phyloP scores from a whole-genome alignment of 306 rosid species.

The Leucaena leucocephala region DNA sequence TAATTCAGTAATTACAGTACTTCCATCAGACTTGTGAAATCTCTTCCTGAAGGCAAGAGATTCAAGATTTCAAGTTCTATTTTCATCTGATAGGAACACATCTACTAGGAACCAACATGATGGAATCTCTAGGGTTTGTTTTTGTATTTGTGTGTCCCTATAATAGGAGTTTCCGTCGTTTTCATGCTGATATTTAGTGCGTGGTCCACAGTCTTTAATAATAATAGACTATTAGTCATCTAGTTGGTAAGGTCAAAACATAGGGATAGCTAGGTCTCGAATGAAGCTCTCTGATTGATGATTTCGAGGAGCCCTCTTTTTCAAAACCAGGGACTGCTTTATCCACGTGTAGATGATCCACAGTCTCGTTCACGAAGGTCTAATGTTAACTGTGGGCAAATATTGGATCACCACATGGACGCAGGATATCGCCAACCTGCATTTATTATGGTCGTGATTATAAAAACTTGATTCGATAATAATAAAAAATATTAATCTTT shows the following conservation, averaged over 20 bases:
- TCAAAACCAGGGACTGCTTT: conserved; percentile 50
- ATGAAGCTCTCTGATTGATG: conserved; percentile 51
- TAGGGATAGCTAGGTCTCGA: conserved; percentile 55
- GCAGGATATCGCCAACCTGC: background rate
- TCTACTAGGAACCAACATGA: conserved; percentile 33
- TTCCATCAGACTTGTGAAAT: background rate
- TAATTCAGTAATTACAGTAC: background rate
- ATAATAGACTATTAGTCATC: background rate
- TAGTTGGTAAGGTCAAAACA: conserved; percentile 41
- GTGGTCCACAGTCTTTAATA: conserved; percentile 55
- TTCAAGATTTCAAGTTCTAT: too few relatives aligned
- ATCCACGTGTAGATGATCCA: conserved; percentile 51
- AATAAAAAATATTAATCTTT: too few relatives aligned
- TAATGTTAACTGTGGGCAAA: background rate
- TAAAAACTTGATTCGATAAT: too few relatives aligned
- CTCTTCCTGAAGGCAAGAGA: background rate
- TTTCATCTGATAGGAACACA: background rate
- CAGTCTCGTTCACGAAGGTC: conserved; percentile 35
- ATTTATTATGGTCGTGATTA: too few relatives aligned
- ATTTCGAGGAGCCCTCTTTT: conserved; percentile 55
- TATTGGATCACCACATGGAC: conserved; percentile 37
- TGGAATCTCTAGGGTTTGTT: conserved; percentile 43
- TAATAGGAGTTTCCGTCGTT: conserved; percentile 43
- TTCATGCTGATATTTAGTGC: conserved; percentile 27
- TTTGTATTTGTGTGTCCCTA: conserved; percentile 41